These are phyloP conservation scores for Globisporangium heterothallicum DNA, from an alignment of 352 stramenopile species.

Conservation along the genomic window DNA sequence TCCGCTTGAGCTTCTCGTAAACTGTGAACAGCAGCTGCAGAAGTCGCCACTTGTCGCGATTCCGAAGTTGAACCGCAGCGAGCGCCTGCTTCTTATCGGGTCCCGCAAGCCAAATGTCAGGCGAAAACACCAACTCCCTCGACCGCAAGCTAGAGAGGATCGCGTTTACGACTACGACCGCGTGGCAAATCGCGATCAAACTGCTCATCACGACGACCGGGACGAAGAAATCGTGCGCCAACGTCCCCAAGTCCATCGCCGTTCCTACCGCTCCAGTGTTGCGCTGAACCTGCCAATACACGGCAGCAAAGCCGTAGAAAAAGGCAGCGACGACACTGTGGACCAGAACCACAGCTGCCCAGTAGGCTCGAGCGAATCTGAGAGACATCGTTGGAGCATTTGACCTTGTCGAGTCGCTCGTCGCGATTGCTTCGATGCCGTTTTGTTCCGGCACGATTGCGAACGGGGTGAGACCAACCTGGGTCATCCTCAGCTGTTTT, in stretches of 20 bases:
- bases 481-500: neutral
- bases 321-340: conserved; percentile 3
- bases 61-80: conserved; percentile 1
- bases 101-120: conserved; percentile 12
- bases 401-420: neutral
- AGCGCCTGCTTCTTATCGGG: conserved; percentile 9
- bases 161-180: conserved; percentile 10
- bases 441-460: neutral
- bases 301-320: conserved; percentile 11
- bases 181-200: conserved; percentile 12
- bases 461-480: neutral
- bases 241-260: neutral
- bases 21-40: conserved; percentile 3
- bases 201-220: conserved; percentile 6
- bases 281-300: conserved; percentile 4
- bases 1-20: conserved; percentile 9
- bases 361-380: conserved; percentile 6
- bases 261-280: neutral
- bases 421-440: too few relatives aligned
- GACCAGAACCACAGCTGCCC: neutral
- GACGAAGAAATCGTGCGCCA: conserved; percentile 1
- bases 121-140: conserved; percentile 13
- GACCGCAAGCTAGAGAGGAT: conserved; percentile 11
- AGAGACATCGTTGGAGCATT: conserved; percentile 4
- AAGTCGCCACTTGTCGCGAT: conserved; percentile 9